Conservation (phyloP, 352 stramenopile genomes). For the Phytophthora citricola region DNA sequence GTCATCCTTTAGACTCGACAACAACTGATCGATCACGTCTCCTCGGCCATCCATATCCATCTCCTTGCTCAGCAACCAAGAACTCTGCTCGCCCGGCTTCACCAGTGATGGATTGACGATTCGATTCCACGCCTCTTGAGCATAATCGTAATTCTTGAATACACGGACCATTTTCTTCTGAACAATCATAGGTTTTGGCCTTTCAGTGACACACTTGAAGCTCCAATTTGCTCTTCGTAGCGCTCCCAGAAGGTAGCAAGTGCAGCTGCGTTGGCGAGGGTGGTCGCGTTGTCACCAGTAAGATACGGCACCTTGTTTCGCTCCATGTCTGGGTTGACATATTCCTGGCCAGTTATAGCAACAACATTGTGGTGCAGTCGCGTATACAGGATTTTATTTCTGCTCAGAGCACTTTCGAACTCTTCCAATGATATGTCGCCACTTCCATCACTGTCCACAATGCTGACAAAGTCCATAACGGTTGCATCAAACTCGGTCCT, state of each 20-base stretch:
- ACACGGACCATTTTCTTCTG: conserved; percentile 90
- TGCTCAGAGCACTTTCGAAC: conserved; percentile 74
- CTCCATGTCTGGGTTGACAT: conserved; percentile 66
- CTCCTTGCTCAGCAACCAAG: conserved; percentile 82
- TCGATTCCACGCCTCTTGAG: conserved; percentile 84
- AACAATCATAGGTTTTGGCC: conserved; percentile 58
- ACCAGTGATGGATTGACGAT: conserved; percentile 80
- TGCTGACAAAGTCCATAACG: conserved; percentile 74
- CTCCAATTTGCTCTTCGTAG: conserved; percentile 76
- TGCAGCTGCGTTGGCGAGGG: conserved; percentile 62
- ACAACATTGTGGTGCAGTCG: conserved; percentile 68
- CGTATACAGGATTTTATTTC: conserved; percentile 76
- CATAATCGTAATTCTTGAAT: conserved; percentile 90
- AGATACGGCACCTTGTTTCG: conserved; percentile 76
- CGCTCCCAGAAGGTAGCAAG: conserved; percentile 76
- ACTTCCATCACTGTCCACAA: conserved; percentile 83
- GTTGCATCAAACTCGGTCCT: conserved; percentile 80
- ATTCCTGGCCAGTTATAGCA: conserved; percentile 79
- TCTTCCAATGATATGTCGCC: conserved; percentile 88
- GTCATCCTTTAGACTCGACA: conserved; percentile 74
- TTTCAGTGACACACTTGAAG: conserved; percentile 63
- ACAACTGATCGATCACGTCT: conserved; percentile 78
- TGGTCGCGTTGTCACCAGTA: conserved; percentile 38
- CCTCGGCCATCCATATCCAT: conserved; percentile 80
- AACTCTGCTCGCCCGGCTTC: conserved; percentile 70